phyloP scores from a whole-genome alignment of 1,284 basidiomycete species.

The Fomes fomentarius region DNA sequence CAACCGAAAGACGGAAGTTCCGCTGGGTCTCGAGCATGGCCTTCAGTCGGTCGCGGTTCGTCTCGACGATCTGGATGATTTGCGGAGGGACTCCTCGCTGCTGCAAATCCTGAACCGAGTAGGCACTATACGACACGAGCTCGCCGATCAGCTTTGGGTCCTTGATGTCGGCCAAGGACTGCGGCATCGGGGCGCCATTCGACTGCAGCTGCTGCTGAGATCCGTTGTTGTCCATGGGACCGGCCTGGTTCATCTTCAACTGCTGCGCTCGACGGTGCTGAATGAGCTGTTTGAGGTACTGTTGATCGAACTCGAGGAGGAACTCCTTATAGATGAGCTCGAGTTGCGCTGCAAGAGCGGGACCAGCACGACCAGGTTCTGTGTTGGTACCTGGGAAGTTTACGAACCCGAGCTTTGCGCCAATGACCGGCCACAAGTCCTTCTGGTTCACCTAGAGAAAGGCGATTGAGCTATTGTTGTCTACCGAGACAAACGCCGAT shows the following conservation, averaged over 20 bases:
- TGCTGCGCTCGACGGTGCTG: slow-evolving; percentile 14
- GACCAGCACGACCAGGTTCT: slow-evolving; percentile 61
- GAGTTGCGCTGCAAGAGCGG: slow-evolving; percentile 60
- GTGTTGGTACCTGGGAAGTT: slow-evolving; percentile 58
- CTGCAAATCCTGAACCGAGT: slow-evolving; percentile 54
- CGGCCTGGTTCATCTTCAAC: slow-evolving; percentile 1
- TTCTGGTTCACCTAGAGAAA: slow-evolving; percentile 50
- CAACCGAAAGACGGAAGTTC: slow-evolving; percentile 35
- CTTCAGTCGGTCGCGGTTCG: slow-evolving; percentile 51
- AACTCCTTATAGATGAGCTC: slow-evolving; percentile 62
- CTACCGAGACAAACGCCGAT: too few species aligned
- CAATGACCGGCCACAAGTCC: slow-evolving; percentile 68
- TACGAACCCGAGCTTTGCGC: slow-evolving; percentile 62
- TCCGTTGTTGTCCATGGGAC: not conserved
- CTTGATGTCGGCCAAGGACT: slow-evolving; percentile 11
- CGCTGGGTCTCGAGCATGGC: slow-evolving; percentile 43
- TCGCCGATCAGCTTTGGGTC: slow-evolving; percentile 42
- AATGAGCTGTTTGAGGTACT: slow-evolving; percentile 43
- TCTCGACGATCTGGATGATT: slow-evolving; percentile 61
- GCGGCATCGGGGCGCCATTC: not conserved
- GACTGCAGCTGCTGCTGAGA: too few species aligned
- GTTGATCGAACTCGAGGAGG: slow-evolving; percentile 57
- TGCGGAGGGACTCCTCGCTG: slow-evolving; percentile 50
- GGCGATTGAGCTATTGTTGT: too few species aligned
- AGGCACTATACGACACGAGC: slow-evolving; percentile 46